These are phyloP conservation scores for Globisporangium sylvaticum DNA, from an alignment of 352 stramenopile genomes.

Conservation along the genomic window DNA sequence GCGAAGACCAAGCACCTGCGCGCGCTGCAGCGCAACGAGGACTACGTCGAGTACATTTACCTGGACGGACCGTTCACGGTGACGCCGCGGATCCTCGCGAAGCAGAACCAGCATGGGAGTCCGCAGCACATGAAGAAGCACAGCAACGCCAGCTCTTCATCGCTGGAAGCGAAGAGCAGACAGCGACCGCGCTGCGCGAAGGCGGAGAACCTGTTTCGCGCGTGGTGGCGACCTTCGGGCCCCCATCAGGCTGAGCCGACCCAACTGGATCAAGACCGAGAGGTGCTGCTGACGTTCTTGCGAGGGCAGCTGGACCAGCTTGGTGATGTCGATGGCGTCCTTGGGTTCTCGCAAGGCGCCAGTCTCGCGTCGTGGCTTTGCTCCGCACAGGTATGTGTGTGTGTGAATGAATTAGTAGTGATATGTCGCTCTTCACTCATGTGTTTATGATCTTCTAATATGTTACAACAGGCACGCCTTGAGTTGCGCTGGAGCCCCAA, in stretches of 20 bases:
- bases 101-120: conserved; percentile 24
- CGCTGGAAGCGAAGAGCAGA: conserved; percentile 13
- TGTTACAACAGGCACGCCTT: conserved; percentile 25
- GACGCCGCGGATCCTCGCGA: conserved; percentile 61
- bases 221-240: conserved; percentile 67
- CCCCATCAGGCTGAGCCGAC: conserved; percentile 41
- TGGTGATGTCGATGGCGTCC: conserved; percentile 64
- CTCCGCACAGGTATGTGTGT: conserved; percentile 40
- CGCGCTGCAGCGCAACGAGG: conserved; percentile 18
- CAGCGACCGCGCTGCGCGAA: conserved; percentile 41
- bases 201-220: conserved; percentile 59
- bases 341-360: conserved; percentile 84
- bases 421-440: background rate
- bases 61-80: conserved; percentile 71
- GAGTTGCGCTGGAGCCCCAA: conserved; percentile 71
- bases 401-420: background rate
- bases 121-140: conserved; percentile 10
- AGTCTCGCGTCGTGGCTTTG: conserved; percentile 80
- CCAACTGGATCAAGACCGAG: conserved; percentile 48
- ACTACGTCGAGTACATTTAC: conserved; percentile 62
- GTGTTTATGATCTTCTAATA: background rate
- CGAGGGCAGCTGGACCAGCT: conserved; percentile 50
- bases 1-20: conserved; percentile 67
- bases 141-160: background rate
- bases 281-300: conserved; percentile 55